Evolutionary conservation across 257 asterid genomes (phyloP).

Genomic region (Pogostemon cablin): DNA sequence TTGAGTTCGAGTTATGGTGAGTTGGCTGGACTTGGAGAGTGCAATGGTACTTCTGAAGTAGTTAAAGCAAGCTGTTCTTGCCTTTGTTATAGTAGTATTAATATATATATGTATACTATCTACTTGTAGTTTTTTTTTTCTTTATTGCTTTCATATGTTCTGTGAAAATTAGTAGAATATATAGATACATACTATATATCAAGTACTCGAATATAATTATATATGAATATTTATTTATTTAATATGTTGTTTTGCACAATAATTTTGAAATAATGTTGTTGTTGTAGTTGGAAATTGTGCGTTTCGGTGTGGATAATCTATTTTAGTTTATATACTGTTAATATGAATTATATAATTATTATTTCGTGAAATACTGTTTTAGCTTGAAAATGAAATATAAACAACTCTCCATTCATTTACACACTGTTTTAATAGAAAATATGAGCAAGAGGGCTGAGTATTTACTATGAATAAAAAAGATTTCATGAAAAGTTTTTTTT

Average conservation of each 20-base stretch:
- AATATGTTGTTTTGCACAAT: background rate
- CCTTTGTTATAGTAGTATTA: too few relatives aligned
- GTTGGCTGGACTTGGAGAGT: constrained; percentile 10
- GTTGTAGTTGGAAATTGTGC: background rate
- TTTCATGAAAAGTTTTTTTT: too few relatives aligned
- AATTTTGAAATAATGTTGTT: background rate
- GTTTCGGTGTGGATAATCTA: background rate
- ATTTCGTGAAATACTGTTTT: too few relatives aligned
- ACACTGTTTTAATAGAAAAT: too few relatives aligned
- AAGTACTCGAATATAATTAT: background rate
- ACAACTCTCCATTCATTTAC: too few relatives aligned
- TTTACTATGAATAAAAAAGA: too few relatives aligned
- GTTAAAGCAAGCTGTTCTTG: background rate
- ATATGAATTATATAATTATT: too few relatives aligned
- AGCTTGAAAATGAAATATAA: too few relatives aligned
- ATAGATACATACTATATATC: background rate
- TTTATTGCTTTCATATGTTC: background rate
- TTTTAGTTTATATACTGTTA: background rate
- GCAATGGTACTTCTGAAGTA: background rate
- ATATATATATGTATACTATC: background rate
- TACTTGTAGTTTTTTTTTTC: background rate
- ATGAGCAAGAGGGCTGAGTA: too few relatives aligned
- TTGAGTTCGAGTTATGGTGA: constrained; percentile 19
- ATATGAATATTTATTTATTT: background rate
- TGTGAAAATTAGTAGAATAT: background rate